phyloP scores from a whole-genome alignment of 176 grass and related monocot species.

The Saccharum spontaneum region DNA sequence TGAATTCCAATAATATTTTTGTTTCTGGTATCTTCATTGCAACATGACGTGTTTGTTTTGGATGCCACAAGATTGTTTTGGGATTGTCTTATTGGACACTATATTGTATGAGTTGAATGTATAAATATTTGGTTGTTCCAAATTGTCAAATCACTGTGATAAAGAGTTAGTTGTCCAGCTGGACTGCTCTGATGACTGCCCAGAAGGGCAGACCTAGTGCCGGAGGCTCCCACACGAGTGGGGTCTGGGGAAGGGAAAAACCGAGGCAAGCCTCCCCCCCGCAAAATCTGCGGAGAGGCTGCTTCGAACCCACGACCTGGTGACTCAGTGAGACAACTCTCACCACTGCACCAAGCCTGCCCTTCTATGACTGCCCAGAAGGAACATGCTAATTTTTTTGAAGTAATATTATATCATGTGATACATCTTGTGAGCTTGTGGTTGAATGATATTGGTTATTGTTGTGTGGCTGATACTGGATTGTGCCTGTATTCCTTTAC shows the following conservation, averaged over 20 bases:
- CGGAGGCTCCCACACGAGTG: too few species aligned
- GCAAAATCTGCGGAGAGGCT: too few species aligned
- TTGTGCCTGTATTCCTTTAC: background rate
- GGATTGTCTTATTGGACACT: background rate
- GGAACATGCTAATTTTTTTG: background rate
- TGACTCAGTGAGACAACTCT: too few species aligned
- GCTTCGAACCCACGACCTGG: too few species aligned
- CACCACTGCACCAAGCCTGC: too few species aligned
- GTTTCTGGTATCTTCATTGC: background rate
- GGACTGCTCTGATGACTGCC: background rate
- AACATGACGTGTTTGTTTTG: conserved; percentile 11
- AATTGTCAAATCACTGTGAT: background rate
- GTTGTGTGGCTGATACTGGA: background rate
- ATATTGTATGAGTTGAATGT: conserved; percentile 3
- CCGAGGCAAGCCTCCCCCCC: too few species aligned
- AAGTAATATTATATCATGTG: background rate
- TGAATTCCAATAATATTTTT: background rate
- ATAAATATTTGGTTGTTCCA: background rate
- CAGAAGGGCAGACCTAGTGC: too few species aligned
- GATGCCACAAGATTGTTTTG: background rate
- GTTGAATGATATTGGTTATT: conserved; percentile 2
- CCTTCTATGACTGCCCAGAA: background rate
- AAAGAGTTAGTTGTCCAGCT: background rate
- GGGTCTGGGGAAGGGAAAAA: too few species aligned
- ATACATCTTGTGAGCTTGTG: background rate